Base-by-base conservation (phyloP, 2,329 filamentous ascomycete species). In the Aureobasidium leucospermi region DNA sequence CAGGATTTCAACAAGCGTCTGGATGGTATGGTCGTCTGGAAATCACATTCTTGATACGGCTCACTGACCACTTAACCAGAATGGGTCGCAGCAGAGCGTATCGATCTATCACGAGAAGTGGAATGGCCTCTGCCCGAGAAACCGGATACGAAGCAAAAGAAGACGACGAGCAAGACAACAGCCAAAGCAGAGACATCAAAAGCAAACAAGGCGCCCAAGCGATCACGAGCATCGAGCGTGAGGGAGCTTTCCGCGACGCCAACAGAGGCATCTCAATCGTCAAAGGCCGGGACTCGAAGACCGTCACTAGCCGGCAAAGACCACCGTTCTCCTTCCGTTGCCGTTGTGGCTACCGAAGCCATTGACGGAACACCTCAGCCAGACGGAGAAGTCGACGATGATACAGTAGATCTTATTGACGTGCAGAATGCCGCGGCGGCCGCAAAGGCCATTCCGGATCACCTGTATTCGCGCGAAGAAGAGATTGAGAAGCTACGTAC, bases 401-500 rank as follows among this genome's bases (percentile, higher is more conserved):
- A 52, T 52, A 77, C 78, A 19, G 73, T 79, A 64, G 78, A 81
- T 65, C 70, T 81, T 4, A 74, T 79, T 23, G 79, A 81, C 61
- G 72, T 81, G 55, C 76, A 78, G 61, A 78, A 79, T 62, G 77
- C 77, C 19, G 78, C 79, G 1, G 77, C 77, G 1, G 76, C 75
- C 15, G 79, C 78, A 19, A 81, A 83, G 82, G 68, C 79, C 74
- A 62, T 72, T 4, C 73, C 77, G 6, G 75, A 76, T 11, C 78
- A 80, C 31, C 70, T 76, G 5, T 93, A 89, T 69, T 86, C 87
- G 63, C 84, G 88, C 52, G 89, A 96, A 71, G 89, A 95, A 64
- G 94, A 99, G 73, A 96, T 97, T 60, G 94, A 99, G 72, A 96
- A 96, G 71, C 81, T 99, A 9, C 86, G 94, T 42, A 96, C 91